phyloP scores from a whole-genome alignment of 805 yeast species.

The Danielia reshetovae region DNA sequence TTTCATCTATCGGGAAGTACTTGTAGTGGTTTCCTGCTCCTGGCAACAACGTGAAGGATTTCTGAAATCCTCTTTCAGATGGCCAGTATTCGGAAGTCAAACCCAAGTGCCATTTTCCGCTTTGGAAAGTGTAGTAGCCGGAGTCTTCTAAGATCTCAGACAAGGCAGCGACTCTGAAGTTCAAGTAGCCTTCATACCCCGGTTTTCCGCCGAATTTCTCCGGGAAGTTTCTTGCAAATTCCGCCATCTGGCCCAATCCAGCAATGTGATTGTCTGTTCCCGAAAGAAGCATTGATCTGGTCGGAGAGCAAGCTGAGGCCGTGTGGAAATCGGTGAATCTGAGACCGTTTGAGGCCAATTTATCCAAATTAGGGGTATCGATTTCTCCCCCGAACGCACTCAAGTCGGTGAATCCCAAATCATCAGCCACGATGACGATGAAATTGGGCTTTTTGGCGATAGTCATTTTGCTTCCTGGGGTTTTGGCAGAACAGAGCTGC shows the following conservation, averaged over 20 bases:
- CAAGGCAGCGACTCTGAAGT: constrained; percentile 48
- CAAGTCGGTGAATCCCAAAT: constrained; percentile 56
- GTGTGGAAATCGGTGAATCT: constrained; percentile 58
- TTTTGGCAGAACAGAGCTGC: too few species aligned
- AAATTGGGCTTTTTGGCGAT: constrained; percentile 40
- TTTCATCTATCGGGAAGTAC: constrained; percentile 34
- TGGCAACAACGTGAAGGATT: constrained; percentile 46
- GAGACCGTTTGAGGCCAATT: constrained; percentile 42
- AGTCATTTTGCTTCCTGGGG: constrained; percentile 1
- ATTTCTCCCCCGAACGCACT: constrained; percentile 56
- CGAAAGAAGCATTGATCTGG: constrained; percentile 55
- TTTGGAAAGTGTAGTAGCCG: constrained; percentile 49
- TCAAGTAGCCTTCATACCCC: constrained; percentile 55
- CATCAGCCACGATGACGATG: constrained; percentile 56
- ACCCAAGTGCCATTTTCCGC: constrained; percentile 65
- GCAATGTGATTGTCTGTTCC: constrained; percentile 64
- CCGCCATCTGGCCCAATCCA: constrained; percentile 57
- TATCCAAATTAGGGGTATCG: constrained; percentile 48
- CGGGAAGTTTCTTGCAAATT: constrained; percentile 36
- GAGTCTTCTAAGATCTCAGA: constrained; percentile 47
- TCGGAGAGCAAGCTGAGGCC: constrained; percentile 64
- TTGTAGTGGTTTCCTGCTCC: constrained; percentile 59
- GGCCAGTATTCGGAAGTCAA: constrained; percentile 47
- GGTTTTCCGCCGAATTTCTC: constrained; percentile 41
- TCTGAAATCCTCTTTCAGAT: constrained; percentile 45